Base-by-base conservation (phyloP, 176 grass and related monocot genomes). In the Tuctoria greenei region DNA sequence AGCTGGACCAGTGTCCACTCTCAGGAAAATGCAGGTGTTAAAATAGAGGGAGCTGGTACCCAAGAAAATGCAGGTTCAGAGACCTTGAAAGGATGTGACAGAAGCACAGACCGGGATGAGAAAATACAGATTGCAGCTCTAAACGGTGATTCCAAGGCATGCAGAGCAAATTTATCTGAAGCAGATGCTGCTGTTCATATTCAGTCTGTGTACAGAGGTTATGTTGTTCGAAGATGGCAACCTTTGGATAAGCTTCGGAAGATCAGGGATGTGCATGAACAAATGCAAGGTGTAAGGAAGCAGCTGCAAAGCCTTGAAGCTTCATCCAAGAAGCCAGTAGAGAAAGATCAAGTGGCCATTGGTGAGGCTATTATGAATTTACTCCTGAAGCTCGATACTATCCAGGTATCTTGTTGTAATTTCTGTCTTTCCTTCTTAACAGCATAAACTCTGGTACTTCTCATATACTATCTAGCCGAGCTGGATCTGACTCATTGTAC, bases 291-390 rank as follows among this genome's bases (percentile, higher is more conserved):
- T 24, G 52, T 92, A 41, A 85, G 60, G 65, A 66, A 61, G 15
- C 83, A 84, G 70, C 61, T 98, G 36, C 84, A 86, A 71, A 71
- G 64, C 75, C 18, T 94, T 73, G 88, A 88, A 83, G 61, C 55
- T 79, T 79, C 73, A 63, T 80, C 55, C 9, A 56, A 72, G 41
- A 69, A 46, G 42, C 71, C 27, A 6, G 81, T 67, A 28, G 66
- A 55, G 14, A 92, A 92, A 64, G 83, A 94, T 60, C 81, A 77
- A 40, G 21, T 88, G 35, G 47, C 79, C 45, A 66, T 92, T 0
- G 42, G 80, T 66, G 91, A 98, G 79, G 86, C 43, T 67, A 82
- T 92, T 50, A 98, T 98, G 95, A 94, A 82, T 87, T 82, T 98
- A 39, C 91, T 98, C 27, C 66, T 98, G 82, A 90, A 90, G 64